Base-by-base conservation (phyloP, 768 basidiomycete species). In the Termitomyces sp. region DNA sequence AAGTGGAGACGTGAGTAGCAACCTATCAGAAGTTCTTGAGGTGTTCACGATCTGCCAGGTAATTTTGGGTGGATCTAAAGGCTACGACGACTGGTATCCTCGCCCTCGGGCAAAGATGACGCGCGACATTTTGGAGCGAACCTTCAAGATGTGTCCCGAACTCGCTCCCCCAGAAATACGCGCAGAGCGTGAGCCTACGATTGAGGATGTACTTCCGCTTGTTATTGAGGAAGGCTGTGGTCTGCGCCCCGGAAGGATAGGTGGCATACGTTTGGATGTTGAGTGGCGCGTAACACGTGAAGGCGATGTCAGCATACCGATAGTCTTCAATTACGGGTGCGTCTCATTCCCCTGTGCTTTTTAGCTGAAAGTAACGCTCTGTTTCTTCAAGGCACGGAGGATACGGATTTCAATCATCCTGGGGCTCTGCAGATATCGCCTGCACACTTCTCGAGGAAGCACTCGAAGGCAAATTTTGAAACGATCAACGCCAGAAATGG, bases 81-180 rank as follows among this genome's bases (percentile, higher is more conserved):
- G 69, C 0, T 69, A 72, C 0, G 68, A 90, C 53, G 88, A 90
- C 65, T 91, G 89, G 89, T 84, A 83, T 63, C 86, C 90, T 0
- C 70, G 70, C 4, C 80, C 87, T 4, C 82, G 88, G 10, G 78
- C 80, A 14, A 80, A 87, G 64, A 88, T 81, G 3, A 85, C 84
- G 1, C 67, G 69, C 3, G 77, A 81, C 42, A 88, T 90, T 47
- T 73, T 91, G 12, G 66, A 76, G 35, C 78, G 77, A 16, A 77
- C 66, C 7, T 71, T 88, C 6, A 72, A 73, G 6, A 69, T 85
- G 22, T 81, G 80, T 58, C 81, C 83, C 0, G 83, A 84, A 56
- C 75, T 86, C 24, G 83, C 78, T 1, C 79, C 84, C 4, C 82
- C 82, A 0, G 78, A 83, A 48, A 63, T 82, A 16, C 76, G 83